A percentile compares a stretch with the other conserved stretches of the same genome.
These are phyloP conservation scores for Ustilago xerochloae DNA, from an alignment of 1,284 basidiomycete species.

Conservation along the genomic window DNA sequence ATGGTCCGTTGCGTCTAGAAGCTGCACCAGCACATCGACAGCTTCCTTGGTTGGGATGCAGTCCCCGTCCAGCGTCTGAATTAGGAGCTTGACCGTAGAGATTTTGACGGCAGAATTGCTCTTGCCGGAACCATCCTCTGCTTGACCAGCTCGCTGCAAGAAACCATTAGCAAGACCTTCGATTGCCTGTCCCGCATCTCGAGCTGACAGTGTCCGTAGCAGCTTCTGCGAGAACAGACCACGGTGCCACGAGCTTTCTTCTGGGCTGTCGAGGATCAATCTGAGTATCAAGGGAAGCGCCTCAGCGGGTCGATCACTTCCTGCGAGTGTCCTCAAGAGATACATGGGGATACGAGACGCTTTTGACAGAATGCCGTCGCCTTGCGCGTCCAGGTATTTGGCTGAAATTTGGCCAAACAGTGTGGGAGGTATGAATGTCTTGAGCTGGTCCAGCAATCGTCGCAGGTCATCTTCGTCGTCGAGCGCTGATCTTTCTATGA, in stretches of 20 bases:
- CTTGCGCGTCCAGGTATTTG: background rate
- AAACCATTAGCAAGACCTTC: background rate
- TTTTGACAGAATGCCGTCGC: background rate
- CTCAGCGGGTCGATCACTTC: background rate
- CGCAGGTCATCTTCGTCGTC: too few relatives aligned
- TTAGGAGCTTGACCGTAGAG: conserved; percentile 2
- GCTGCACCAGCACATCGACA: background rate
- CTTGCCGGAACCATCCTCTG: background rate
- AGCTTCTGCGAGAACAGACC: background rate
- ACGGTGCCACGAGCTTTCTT: conserved; percentile 11
- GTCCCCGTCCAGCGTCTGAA: background rate
- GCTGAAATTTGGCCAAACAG: background rate
- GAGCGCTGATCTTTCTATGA: too few relatives aligned
- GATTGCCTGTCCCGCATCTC: background rate
- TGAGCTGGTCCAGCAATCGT: background rate
- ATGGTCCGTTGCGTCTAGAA: background rate
- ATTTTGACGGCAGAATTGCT: too few relatives aligned
- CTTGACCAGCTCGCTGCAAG: background rate
- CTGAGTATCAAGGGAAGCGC: background rate
- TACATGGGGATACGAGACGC: background rate
- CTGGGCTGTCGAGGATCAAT: background rate
- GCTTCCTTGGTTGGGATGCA: background rate
- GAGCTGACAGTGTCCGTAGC: background rate
- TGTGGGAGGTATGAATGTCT: background rate
- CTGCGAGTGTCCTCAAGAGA: background rate